Evolutionary conservation across 2,329 filamentous ascomycete genomes (phyloP), one percentile per base, ranked within the genome.

Genomic region (Ceratocystis papillata): DNA sequence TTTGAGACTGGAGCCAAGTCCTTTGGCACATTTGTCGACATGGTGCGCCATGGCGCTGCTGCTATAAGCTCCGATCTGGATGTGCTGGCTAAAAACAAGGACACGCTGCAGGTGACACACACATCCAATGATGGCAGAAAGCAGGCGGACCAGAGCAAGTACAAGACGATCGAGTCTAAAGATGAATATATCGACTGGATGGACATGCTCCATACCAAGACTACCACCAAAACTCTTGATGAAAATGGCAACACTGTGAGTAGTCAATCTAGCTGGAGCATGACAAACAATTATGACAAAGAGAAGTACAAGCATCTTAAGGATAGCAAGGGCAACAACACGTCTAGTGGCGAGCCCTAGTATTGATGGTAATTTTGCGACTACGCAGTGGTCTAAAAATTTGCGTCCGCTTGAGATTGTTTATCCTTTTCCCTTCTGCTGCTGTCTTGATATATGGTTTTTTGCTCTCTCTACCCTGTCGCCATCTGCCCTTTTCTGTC

Each of bases 121-220:
- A 33, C 55, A 37, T 37, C 55, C 2, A 59, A 59, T n/a, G 55
- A 37, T 33, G 63, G 48, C 55, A 57, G 37, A 15, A 12, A 44
- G 8, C 33, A 55, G 17, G 33, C 28, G 22, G 64, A 67, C 8
- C 63, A 70, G 25, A 66, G 71, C 3, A 70, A 74, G 12, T 73
- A 70, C 46, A 74, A 75, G 64, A 73, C 75, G 30, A 72, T 76
- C 30, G 72, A 73, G 66, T 75, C 73, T 1, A 76, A 73, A 30
- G 73, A 78, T 3, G 77, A 80, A 68, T 75, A 77, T 63, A 74
- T 78, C 3, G 79, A 81, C 69, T 69, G 71, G 6, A 75, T 74
- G 63, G 79, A 79, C 41, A 77, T 78, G 68, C 69, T 75, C 12
- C 78, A 79, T 67, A 74, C 73, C 63, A 79, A 76, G 69, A 74